Evolutionary conservation across 352 stramenopile species (phyloP), one percentile per base, ranked within the genome.

Genomic region (Phytophthora ramorum): DNA sequence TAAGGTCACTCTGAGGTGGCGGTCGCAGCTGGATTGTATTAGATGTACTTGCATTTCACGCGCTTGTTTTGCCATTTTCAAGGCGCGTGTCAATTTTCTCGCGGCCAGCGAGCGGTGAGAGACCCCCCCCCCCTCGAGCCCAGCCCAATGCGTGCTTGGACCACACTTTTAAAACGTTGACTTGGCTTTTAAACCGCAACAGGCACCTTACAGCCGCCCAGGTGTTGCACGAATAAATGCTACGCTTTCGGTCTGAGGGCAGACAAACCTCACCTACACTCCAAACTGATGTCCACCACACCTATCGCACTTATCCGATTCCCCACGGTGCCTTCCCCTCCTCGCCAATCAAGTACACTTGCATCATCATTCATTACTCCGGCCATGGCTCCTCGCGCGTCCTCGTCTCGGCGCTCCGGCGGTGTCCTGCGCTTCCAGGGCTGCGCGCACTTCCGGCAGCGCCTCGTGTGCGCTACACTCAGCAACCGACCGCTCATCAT

Each of bases 361-460:
- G 41, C 16, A 40, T 17, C 34, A 37, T 14, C n/a, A n/a, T n/a
- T n/a, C n/a, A n/a, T n/a, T 2, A 19, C 35, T 2, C 35, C 14
- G 5, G 40, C 28, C 41, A 68, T 70, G 48, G 50, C 51, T 61
- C 49, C 61, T 49, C 37, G 55, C 53, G 30, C 51, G 35, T 60
- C 34, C 3, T 58, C 58, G 14, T 65, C 72, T 2, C 58, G 63
- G 0, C 53, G 55, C 24, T 35, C 50, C 12, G 69, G 79, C 64
- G 69, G 63, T 48, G 59, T 83, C 61, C 71, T 95, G 51, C 71
- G 73, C 8, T 69, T 95, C 61, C 73, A 95, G 45, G 89, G 89
- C 43, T 95, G 86, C 60, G 89, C 92, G 41, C 92, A 98, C 79
- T 98, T 99, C 71, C 91, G 97, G 32, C 94, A 98, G 76, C 85